phyloP scores from a whole-genome alignment of 1,284 basidiomycete genomes.

The Puccinia horiana region DNA sequence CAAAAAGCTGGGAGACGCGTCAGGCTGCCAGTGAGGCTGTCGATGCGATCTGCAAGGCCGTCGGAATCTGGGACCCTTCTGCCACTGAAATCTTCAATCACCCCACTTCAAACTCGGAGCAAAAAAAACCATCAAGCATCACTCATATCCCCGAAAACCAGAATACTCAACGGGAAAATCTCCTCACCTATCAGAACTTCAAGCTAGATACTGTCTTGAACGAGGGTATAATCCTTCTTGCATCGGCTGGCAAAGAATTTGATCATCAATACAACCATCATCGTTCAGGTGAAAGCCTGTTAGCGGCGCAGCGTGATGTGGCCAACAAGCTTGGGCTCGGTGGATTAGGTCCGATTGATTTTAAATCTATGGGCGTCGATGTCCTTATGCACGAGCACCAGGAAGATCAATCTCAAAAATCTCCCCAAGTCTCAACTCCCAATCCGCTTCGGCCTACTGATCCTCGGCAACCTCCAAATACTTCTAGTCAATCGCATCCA shows the following conservation, averaged over 20 bases:
- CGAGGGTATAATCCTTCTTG: constrained; percentile 59
- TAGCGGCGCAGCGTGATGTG: constrained; percentile 59
- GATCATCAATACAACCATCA: constrained; percentile 54
- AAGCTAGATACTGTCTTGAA: constrained; percentile 57
- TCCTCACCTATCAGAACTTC: constrained; percentile 56
- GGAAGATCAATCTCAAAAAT: constrained; percentile 37
- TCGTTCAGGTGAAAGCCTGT: constrained; percentile 57
- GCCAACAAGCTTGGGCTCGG: constrained; percentile 57
- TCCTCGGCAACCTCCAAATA: background rate
- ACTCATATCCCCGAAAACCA: constrained; percentile 55
- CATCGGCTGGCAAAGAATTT: constrained; percentile 60
- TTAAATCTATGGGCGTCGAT: constrained; percentile 59
- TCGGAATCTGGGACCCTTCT: constrained; percentile 76
- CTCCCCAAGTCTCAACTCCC: constrained; percentile 29
- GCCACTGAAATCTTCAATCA: constrained; percentile 50
- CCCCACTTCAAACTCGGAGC: background rate
- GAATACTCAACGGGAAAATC: background rate
- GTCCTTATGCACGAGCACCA: constrained; percentile 57
- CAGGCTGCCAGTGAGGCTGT: constrained; percentile 79
- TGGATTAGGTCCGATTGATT: constrained; percentile 54
- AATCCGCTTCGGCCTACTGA: constrained; percentile 1
- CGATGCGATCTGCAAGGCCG: constrained; percentile 78
- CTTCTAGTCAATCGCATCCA: constrained; percentile 19
- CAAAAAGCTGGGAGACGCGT: constrained; percentile 81
- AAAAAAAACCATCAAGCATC: constrained; percentile 53